These are phyloP conservation scores for Ganoderma lingzhi DNA, from an alignment of 1,284 basidiomycete genomes.

Conservation along the genomic window DNA sequence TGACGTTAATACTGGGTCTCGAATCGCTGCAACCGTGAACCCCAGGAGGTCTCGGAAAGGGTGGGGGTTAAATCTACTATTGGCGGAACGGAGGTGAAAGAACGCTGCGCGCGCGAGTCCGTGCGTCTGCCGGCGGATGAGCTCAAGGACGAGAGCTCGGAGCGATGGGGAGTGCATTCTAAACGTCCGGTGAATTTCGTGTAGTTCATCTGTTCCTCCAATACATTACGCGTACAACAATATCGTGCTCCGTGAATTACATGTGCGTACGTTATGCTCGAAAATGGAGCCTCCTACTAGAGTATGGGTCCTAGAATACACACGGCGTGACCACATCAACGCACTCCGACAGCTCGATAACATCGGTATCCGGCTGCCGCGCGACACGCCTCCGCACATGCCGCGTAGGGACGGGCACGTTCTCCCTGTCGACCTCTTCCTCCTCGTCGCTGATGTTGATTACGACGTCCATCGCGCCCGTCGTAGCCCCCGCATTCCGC, in stretches of 20 bases:
- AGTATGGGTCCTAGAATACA: conserved; percentile 1
- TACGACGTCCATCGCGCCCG: conserved; percentile 18
- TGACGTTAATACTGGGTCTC: no score
- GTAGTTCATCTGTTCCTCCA: no score
- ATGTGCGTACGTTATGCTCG: conserved; percentile 11
- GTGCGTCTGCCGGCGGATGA: no score
- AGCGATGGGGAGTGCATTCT: no score
- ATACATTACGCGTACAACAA: conserved; percentile 18
- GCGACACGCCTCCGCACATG: conserved; percentile 55
- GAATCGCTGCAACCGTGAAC: no score
- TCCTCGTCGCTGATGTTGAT: conserved; percentile 53
- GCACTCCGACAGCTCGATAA: conserved; percentile 39
- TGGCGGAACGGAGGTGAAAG: no score
- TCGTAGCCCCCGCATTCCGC: conserved; percentile 1
- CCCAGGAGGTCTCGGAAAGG: no score
- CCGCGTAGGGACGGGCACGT: conserved; percentile 58
- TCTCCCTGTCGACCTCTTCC: conserved; percentile 69
- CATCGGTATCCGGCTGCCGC: conserved; percentile 24
- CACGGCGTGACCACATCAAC: neutral
- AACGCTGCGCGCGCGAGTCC: no score
- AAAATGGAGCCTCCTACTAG: neutral
- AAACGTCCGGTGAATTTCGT: no score
- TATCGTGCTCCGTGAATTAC: conserved; percentile 17
- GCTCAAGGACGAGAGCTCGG: no score
- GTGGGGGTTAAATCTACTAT: no score